phyloP scores from a whole-genome alignment of 2,329 filamentous ascomycete genomes.

The Clarireedia paspali region DNA sequence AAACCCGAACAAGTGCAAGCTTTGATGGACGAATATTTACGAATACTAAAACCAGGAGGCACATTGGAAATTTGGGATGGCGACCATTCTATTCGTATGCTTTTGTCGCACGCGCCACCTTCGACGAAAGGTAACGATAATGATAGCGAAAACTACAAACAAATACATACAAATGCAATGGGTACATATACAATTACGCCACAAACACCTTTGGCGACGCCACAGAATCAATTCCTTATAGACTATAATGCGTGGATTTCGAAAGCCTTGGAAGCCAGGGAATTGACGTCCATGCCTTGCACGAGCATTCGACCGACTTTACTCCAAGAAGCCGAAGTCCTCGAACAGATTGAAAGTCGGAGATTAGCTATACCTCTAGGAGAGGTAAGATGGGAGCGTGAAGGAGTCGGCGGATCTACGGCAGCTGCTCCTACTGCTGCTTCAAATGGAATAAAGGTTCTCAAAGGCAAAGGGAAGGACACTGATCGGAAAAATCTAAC shows the following conservation, averaged over 20 bases:
- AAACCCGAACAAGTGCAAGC: slow-evolving; percentile 25
- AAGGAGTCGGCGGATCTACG: slow-evolving; percentile 53
- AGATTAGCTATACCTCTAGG: slow-evolving; percentile 81
- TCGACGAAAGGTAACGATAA: slow-evolving; percentile 31
- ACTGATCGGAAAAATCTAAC: slow-evolving; percentile 23
- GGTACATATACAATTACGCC: slow-evolving; percentile 77
- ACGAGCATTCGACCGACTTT: slow-evolving; percentile 68
- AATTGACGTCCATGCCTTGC: slow-evolving; percentile 69
- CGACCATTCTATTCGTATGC: slow-evolving; percentile 74
- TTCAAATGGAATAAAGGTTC: slow-evolving; percentile 41
- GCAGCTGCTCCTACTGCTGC: slow-evolving; percentile 41
- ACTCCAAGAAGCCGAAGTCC: slow-evolving; percentile 67
- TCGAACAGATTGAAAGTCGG: slow-evolving; percentile 63
- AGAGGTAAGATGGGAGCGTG: slow-evolving; percentile 80
- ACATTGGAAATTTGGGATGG: slow-evolving; percentile 84
- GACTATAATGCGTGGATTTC: slow-evolving; percentile 80
- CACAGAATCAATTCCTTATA: slow-evolving; percentile 72
- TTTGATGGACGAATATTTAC: slow-evolving; percentile 64
- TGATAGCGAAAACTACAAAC: slow-evolving; percentile 49
- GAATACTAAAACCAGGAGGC: slow-evolving; percentile 70
- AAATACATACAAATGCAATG: slow-evolving; percentile 56
- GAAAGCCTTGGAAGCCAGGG: slow-evolving; percentile 64
- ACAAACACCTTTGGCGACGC: slow-evolving; percentile 73
- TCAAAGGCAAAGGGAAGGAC: slow-evolving; percentile 27
- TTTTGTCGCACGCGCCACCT: slow-evolving; percentile 63